Evolutionary conservation across 2,329 filamentous ascomycete genomes (phyloP), one percentile per base, ranked within the genome.

Genomic region (Scedosporium boydii): DNA sequence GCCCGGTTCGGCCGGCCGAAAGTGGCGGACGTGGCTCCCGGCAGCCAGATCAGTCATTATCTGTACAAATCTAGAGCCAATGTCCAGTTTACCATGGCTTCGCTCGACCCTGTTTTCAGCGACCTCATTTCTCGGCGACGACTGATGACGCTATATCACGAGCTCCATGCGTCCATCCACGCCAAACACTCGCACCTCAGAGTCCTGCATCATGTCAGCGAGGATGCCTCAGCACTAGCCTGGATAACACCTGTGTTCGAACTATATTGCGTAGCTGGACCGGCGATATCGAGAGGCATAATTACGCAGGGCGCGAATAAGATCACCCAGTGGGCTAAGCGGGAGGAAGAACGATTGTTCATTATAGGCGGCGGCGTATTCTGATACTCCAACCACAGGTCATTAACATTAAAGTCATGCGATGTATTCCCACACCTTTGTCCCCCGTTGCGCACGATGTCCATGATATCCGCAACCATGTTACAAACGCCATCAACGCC

Each of bases 311-410:
- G 89, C 10, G 93, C 93, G 41, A 96, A 95, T 71, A 88, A 89
- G 75, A 86, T 99, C 59, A 87, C 96, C 5, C 90, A 95, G 70
- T 99, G 93, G 93, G 88, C 93, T 1, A 88, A 90, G 71, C 82
- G 87, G 67, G 95, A 99, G 75, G 93, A 98, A 74, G 93, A 98
- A 75, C 82, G 95, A 63, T 78, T 98, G 5, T 99, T 99, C 71
- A 96, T 99, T 64, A 95, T 99, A 71, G 95, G 95, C 1, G 96
- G 95, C n/a, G 95, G 93, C 53, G 93, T 98, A 68, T 89, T 88
- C 69, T 87, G 63, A 74, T 18, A 58, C 29, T 51, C n/a, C 12
- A 7, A 9, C n/a, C 12, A 44, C 59, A 14, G 38, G 44, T 18
- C 59, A 53, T 53, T 29, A 60, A 34, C 26, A 60, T 53, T 51